phyloP scores from a whole-genome alignment of 2,329 filamentous ascomycete species.

The Fusarium mexicanum region DNA sequence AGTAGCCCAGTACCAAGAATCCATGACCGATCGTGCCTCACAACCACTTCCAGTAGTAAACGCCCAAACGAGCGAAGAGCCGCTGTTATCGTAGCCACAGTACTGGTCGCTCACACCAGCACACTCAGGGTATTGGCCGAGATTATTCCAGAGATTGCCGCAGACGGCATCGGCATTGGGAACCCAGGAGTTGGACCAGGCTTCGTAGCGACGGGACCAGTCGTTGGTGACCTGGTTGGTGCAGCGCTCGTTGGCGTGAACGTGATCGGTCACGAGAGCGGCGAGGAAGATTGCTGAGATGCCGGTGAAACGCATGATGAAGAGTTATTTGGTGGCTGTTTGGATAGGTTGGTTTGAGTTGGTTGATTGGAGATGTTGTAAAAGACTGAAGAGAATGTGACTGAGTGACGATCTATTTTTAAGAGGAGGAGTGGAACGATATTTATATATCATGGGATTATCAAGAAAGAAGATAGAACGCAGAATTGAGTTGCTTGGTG shows the following conservation, averaged over 20 bases:
- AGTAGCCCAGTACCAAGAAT: background rate
- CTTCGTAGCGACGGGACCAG: background rate
- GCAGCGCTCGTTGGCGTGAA: background rate
- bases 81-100: background rate
- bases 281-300: background rate
- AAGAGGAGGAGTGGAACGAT: rapidly evolving
- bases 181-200: background rate
- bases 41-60: background rate
- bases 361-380: background rate
- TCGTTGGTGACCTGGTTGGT: background rate
- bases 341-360: rapidly evolving
- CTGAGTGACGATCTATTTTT: background rate
- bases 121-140: background rate
- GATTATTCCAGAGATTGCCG: background rate
- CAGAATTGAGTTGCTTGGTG: background rate
- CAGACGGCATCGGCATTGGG: background rate
- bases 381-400: background rate
- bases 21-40: background rate
- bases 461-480: rapidly evolving
- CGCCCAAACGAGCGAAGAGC: background rate
- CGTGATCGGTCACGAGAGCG: background rate
- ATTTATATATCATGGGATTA: background rate
- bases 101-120: background rate
- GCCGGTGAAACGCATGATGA: background rate
- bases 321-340: background rate